phyloP scores from a whole-genome alignment of 1,284 basidiomycete genomes.

The Cutaneotrichosporon cutaneum region DNA sequence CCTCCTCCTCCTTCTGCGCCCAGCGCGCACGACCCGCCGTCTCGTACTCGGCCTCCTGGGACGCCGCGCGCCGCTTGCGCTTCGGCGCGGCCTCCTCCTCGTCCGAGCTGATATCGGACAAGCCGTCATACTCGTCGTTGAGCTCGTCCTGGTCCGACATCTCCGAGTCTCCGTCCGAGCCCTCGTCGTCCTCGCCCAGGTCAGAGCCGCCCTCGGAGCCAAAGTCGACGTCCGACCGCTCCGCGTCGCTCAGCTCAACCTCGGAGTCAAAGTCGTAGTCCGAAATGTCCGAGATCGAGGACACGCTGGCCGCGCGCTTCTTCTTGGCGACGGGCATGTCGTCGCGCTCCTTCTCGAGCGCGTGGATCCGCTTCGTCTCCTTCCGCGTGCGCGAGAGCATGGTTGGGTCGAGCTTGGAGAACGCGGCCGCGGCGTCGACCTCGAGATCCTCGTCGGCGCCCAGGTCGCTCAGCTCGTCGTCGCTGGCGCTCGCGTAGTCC shows the following conservation, averaged over 20 bases:
- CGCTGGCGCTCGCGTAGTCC: slow-evolving; percentile 31
- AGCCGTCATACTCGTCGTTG: slow-evolving; percentile 22
- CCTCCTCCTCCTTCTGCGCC: slow-evolving; percentile 31
- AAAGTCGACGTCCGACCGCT: slow-evolving; percentile 16
- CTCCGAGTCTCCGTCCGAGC: slow-evolving; percentile 27
- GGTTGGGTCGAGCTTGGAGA: slow-evolving; percentile 40
- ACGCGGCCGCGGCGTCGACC: slow-evolving; percentile 20
- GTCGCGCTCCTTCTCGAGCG: slow-evolving; percentile 42
- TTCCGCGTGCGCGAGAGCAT: slow-evolving; percentile 45
- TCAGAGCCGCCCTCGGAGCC: slow-evolving; percentile 12
- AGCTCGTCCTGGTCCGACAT: slow-evolving; percentile 27
- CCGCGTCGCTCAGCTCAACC: slow-evolving; percentile 42
- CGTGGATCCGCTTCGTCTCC: slow-evolving; percentile 51
- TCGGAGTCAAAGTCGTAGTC: slow-evolving; percentile 50
- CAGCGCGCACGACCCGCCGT: slow-evolving; percentile 35
- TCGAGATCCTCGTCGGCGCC: slow-evolving; percentile 33
- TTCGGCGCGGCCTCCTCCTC: slow-evolving; percentile 25
- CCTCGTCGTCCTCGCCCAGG: slow-evolving; percentile 22
- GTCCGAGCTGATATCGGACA: slow-evolving; percentile 26
- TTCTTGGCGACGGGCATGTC: slow-evolving; percentile 38
- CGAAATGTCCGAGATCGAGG: slow-evolving; percentile 32
- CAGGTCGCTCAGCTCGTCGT: slow-evolving; percentile 23
- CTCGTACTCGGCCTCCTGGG: slow-evolving; percentile 50
- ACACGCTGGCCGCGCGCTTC: slow-evolving; percentile 34
- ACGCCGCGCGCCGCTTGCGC: slow-evolving; percentile 32